Evolutionary conservation across 2,329 filamentous ascomycete species (phyloP), one percentile per base, ranked within the genome.

Genomic region (Pestalotiopsis sp.): DNA sequence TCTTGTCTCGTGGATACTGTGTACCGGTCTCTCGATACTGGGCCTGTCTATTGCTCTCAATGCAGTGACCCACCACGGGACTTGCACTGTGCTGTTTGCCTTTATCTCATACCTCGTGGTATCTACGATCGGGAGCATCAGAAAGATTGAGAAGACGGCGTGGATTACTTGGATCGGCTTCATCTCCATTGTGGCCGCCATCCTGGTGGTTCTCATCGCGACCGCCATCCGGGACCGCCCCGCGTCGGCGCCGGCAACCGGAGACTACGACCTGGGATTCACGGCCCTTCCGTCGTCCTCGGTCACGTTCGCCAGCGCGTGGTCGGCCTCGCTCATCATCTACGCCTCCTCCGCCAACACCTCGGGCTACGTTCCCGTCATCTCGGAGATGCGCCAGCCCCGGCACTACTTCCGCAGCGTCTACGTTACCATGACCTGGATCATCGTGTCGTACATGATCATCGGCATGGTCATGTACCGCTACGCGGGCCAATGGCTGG

Each of bases 381-480:
- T 63, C 12, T 38, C 60, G 12, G 60, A 63, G 23, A 63, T 63
- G 60, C 12, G 60, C 9, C 27, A 41, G 4, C 60, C 60, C 20
- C 31, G 36, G 1, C 31, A 63, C 31, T 63, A 63, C 31, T 63
- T 63, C 27, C 25, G 38, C 4, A 63, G 38, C 12, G 60, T 41
- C 12, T 38, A 38, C 31, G 38, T 63, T n/a, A 63, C 38, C 60
- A 41, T 63, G 31, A 38, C 60, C 60, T 39, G 27, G 31, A 41
- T 41, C 12, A 38, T 63, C 14, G 36, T 38, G n/a, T 63, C 60
- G 6, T 63, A 63, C 36, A 38, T 63, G 31, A 4, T 41, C 36
- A 39, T 63, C 4, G 27, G 31, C 31, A 41, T 39, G 38, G 60
- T 63, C 27, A 63, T 63, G 60, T 63, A 63, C 14, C 60, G 60